Percentiles rank a stretch among this genome's conserved stretches.
Conservation (phyloP, 2,329 filamentous ascomycete species). For the Fusarium sp. region DNA sequence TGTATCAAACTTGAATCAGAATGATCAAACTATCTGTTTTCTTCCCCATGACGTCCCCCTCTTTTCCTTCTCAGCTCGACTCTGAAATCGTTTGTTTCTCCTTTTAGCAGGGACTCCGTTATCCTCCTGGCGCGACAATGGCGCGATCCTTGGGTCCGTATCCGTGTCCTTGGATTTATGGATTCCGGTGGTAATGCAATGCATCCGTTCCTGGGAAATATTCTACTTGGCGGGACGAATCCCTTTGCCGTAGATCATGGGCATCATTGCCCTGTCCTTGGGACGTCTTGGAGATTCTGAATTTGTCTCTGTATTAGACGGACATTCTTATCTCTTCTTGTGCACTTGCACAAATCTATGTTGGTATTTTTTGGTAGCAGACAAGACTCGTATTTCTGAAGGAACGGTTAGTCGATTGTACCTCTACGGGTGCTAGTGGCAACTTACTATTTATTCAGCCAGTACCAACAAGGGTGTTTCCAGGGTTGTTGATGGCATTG, state of each 20-base stretch:
- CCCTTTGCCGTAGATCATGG: conserved; percentile 41
- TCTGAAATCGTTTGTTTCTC: conserved; percentile 29
- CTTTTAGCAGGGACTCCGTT: conserved; percentile 21
- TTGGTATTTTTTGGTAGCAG: conserved; percentile 45
- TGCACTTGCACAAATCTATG: conserved; percentile 46
- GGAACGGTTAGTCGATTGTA: conserved; percentile 19
- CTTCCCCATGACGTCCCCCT: conserved; percentile 24
- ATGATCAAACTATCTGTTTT: conserved; percentile 31
- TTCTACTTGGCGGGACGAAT: conserved; percentile 34
- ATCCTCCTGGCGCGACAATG: conserved; percentile 34
- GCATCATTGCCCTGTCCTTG: conserved; percentile 36
- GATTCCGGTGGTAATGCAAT: conserved; percentile 40
- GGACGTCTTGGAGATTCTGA: conserved; percentile 42
- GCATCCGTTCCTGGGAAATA: conserved; percentile 33
- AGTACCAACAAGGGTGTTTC: conserved; percentile 48
- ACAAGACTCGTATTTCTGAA: conserved; percentile 38
- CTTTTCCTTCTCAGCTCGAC: conserved; percentile 29
- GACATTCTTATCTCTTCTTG: conserved; percentile 33
- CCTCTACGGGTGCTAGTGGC: too few species aligned
- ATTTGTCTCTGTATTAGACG: conserved; percentile 45
- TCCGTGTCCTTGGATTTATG: conserved; percentile 32
- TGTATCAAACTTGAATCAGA: conserved; percentile 37
- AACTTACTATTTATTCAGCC: conserved; percentile 51
- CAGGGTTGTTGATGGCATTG: conserved; percentile 44
- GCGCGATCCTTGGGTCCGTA: conserved; percentile 38